Percentiles rank a stretch among this genome's conserved stretches.
Conservation (phyloP, 2,329 filamentous ascomycete species). For the Chaetomium olivaceum region DNA sequence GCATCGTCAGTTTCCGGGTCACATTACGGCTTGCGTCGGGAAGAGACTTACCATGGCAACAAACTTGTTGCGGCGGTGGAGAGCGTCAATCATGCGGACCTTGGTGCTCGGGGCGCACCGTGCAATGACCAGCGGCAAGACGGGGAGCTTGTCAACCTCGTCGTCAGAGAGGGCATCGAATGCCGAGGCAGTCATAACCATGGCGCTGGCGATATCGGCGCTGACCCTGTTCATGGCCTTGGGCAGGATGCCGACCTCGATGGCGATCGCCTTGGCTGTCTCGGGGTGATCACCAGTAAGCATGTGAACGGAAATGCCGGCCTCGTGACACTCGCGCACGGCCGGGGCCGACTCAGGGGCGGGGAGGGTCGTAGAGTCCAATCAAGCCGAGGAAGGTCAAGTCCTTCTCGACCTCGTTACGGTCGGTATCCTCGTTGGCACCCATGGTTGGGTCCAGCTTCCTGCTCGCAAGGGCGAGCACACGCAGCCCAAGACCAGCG, state of each 20-base stretch:
- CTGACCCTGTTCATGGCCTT: constrained; percentile 42
- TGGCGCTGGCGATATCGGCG: constrained; percentile 59
- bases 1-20: neutral
- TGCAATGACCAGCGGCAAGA: constrained; percentile 67
- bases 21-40: neutral
- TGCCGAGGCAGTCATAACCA: constrained; percentile 64
- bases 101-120: constrained; percentile 71
- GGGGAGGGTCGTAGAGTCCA: constrained; percentile 72
- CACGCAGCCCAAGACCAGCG: constrained; percentile 64
- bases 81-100: constrained; percentile 70
- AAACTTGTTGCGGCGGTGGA: constrained; percentile 66
- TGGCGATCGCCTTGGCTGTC: constrained; percentile 66
- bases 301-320: constrained; percentile 69
- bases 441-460: constrained; percentile 36
- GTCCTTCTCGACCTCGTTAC: constrained; percentile 55
- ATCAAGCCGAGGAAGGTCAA: constrained; percentile 68
- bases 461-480: constrained; percentile 66
- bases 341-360: constrained; percentile 64
- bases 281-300: constrained; percentile 69
- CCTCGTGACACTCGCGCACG: constrained; percentile 59
- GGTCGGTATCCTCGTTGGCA: constrained; percentile 39
- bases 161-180: constrained; percentile 64
- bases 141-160: constrained; percentile 62
- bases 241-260: constrained; percentile 66
- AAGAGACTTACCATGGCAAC: constrained; percentile 57